Conservation (phyloP, 208 protist species). For the Crithidia sp. region DNA sequence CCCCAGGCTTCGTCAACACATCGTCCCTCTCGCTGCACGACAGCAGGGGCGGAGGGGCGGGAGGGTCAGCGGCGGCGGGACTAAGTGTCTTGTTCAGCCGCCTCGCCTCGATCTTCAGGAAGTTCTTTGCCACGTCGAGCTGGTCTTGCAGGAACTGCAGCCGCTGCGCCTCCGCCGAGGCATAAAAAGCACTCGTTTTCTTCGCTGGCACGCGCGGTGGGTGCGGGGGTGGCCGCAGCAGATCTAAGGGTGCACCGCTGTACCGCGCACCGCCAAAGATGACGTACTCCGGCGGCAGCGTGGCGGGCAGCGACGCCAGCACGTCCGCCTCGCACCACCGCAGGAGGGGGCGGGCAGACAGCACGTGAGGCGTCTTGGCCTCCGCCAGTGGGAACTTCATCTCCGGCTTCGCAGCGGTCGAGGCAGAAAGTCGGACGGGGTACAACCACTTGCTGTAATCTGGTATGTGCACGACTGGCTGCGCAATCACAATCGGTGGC, state of each 20-base stretch:
- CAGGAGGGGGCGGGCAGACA: slow-evolving; percentile 25
- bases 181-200: slow-evolving; percentile 9
- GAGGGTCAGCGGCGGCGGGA: neutral
- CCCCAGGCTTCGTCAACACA: slow-evolving; percentile 12
- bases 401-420: slow-evolving; percentile 1
- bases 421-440: slow-evolving; percentile 17
- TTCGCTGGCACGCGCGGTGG: neutral
- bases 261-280: slow-evolving; percentile 87
- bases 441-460: slow-evolving; percentile 44
- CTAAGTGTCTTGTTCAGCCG: slow-evolving; percentile 9
- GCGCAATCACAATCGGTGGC: neutral
- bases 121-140: slow-evolving; percentile 73
- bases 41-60: neutral
- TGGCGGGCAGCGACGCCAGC: slow-evolving; percentile 37
- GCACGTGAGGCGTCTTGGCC: slow-evolving; percentile 32
- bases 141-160: slow-evolving; percentile 72
- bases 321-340: slow-evolving; percentile 34
- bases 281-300: slow-evolving; percentile 64
- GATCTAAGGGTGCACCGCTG: slow-evolving; percentile 34
- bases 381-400: slow-evolving; percentile 36
- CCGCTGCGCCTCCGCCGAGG: slow-evolving; percentile 30
- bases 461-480: slow-evolving; percentile 3
- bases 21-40: neutral
- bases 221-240: slow-evolving; percentile 19
- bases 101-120: slow-evolving; percentile 52